Evolutionary conservation across 1,284 basidiomycete genomes (phyloP).

Genomic region (Gymnopus androsaceus): DNA sequence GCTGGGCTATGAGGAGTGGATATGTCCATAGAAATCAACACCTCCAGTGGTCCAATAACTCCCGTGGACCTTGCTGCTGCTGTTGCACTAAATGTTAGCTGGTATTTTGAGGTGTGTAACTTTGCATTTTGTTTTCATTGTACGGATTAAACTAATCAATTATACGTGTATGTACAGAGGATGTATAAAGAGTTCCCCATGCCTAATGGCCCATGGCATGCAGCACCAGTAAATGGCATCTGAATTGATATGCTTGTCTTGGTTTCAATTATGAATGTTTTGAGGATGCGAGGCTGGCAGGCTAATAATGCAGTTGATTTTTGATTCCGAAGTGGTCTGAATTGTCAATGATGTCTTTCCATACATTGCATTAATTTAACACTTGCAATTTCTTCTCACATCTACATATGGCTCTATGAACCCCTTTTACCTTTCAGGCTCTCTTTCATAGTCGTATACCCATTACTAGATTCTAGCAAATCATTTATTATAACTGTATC

Average conservation of each 20-base stretch:
- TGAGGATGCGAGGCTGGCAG: constrained; percentile 47
- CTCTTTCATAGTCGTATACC: too few species aligned
- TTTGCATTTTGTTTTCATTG: background rate
- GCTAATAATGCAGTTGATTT: constrained; percentile 42
- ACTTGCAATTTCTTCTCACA: too few species aligned
- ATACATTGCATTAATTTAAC: too few species aligned
- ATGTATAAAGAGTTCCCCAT: constrained; percentile 21
- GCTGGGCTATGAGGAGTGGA: constrained; percentile 47
- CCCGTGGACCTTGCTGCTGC: constrained; percentile 34
- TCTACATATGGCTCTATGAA: too few species aligned
- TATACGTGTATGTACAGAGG: background rate
- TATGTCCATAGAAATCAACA: constrained; percentile 34
- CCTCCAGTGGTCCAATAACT: constrained; percentile 34
- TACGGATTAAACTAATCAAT: background rate
- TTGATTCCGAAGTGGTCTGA: too few species aligned
- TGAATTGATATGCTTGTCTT: constrained; percentile 43
- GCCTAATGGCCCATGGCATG: constrained; percentile 21
- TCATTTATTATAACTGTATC: too few species aligned
- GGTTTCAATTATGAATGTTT: constrained; percentile 40
- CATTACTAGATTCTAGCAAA: too few species aligned
- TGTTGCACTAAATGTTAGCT: constrained; percentile 31
- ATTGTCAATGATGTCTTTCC: too few species aligned
- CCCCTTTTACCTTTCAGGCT: too few species aligned
- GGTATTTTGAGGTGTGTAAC: constrained; percentile 29
- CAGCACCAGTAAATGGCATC: constrained; percentile 35